Evolutionary conservation across 495 filamentous ascomycete genomes (phyloP).

Genomic region (Talaromyces trachyspermus): DNA sequence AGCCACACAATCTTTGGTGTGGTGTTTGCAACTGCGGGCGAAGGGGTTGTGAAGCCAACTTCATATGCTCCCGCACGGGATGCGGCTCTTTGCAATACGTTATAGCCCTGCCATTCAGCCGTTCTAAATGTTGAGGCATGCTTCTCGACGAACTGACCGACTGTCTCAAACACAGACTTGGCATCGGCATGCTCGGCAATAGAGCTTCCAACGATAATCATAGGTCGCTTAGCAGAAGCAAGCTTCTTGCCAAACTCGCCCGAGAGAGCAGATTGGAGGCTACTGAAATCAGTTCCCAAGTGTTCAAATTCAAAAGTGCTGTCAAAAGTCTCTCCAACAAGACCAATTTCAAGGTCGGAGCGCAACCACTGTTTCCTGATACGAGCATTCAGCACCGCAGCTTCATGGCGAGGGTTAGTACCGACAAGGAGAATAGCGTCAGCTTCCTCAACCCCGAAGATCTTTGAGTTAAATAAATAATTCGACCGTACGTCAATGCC

Average conservation of each 20-base stretch:
- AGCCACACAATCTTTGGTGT: constrained; percentile 95
- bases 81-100: constrained; percentile 86
- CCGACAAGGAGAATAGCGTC: constrained; percentile 88
- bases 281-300: constrained; percentile 65
- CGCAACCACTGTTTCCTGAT: constrained; percentile 97
- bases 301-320: constrained; percentile 91
- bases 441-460: constrained; percentile 86
- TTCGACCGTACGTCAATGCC: constrained; percentile 91
- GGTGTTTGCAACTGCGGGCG: constrained; percentile 65
- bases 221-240: constrained; percentile 75
- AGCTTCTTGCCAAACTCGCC: constrained; percentile 90
- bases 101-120: constrained; percentile 94
- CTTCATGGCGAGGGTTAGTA: constrained; percentile 91
- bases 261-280: constrained; percentile 77
- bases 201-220: constrained; percentile 91
- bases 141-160: constrained; percentile 88
- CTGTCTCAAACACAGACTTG: constrained; percentile 83
- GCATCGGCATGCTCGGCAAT: constrained; percentile 83
- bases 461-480: constrained; percentile 93
- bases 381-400: constrained; percentile 87
- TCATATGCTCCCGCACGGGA: constrained; percentile 91
- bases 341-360: constrained; percentile 86
- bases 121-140: constrained; percentile 80
- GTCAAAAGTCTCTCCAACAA: constrained; percentile 85
- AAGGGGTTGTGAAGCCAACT: constrained; percentile 84